Evolutionary conservation across 768 basidiomycete species (phyloP).

Genomic region (Arthromyces matolae): DNA sequence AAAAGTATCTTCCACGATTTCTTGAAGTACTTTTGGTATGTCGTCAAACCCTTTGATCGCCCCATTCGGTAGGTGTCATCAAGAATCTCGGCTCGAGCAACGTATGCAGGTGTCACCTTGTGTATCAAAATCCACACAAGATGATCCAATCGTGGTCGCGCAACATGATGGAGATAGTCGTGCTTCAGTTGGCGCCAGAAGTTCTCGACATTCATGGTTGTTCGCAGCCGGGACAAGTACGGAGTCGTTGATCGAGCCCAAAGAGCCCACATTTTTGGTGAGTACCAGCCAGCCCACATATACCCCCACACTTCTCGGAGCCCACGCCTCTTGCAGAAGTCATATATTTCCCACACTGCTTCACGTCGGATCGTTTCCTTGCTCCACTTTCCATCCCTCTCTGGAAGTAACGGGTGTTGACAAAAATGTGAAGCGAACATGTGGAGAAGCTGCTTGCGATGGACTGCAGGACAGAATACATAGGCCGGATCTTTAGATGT

Average conservation of each 20-base stretch:
- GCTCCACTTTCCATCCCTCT: too few species aligned
- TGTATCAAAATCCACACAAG: not conserved
- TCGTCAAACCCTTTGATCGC: not conserved
- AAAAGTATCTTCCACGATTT: not conserved
- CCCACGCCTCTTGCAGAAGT: not conserved
- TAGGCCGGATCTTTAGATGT: conserved; percentile 14
- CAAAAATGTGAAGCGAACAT: conserved; percentile 18
- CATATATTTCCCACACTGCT: not conserved
- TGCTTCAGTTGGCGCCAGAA: conserved; percentile 1
- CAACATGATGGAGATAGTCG: not conserved
- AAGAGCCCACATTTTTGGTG: conserved; percentile 1
- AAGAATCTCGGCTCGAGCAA: not conserved
- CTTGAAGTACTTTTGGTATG: not conserved
- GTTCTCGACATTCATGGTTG: not conserved
- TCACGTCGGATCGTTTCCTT: not conserved
- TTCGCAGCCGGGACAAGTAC: not conserved
- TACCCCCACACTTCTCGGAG: not conserved
- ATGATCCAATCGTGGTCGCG: not conserved
- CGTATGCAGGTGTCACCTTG: not conserved
- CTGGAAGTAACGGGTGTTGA: not conserved
- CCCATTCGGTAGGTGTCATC: not conserved
- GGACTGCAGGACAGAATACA: conserved; percentile 26
- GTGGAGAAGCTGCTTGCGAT: conserved; percentile 21
- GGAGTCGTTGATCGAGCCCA: not conserved
- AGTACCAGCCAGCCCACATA: conserved; percentile 1